Evolutionary conservation across 2,329 filamentous ascomycete genomes (phyloP), one percentile per base, ranked within the genome.

Genomic region (Chalara sp.): DNA sequence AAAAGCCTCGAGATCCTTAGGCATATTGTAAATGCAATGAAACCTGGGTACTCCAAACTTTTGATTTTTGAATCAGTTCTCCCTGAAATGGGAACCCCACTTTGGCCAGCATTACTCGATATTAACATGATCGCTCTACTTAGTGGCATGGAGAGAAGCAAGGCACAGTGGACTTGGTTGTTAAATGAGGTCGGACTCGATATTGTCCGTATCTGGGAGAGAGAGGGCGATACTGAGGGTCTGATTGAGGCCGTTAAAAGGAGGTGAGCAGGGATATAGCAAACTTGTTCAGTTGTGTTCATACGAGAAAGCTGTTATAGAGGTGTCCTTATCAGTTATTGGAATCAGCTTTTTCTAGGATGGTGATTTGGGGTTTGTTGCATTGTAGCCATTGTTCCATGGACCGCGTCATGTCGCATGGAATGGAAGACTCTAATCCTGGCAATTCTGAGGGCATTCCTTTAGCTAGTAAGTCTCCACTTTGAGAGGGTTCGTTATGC

Each of bases 41-140:
- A 55, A 49, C 53, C 61, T 6, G 65, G 63, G 8, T 57, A 55
- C 37, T 54, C 53, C 6, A 56, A 48, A 21, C 43, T 60, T 12
- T 40, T 59, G 32, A 50, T 59, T 29, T 53, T 52, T 44, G 57
- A 60, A 13, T 53, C 46, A 21, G 49, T 58, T 8, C 43, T 60
- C 13, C 57, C 53, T 1, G 51, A 53, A 49, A 29, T 30, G 11
- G 50, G 48, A 3, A 42, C 45, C 2, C 47, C 53, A 10, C 33
- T 57, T 2, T 52, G 47, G 8, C 60, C 65, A 0, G 53, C 66
- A 2, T 53, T 59, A 3, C 48, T 67, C 5, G 71, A 74, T 54
- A 44, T 74, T 10, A 63, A 58, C 5, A 71, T 73, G 68, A 64
- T 69, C 61, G 46, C 63, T 1, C 53, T 57, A 1, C 53, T 69